These are phyloP conservation scores for Epichloe sp. DNA, from an alignment of 2,329 filamentous ascomycete genomes.

Conservation along the genomic window DNA sequence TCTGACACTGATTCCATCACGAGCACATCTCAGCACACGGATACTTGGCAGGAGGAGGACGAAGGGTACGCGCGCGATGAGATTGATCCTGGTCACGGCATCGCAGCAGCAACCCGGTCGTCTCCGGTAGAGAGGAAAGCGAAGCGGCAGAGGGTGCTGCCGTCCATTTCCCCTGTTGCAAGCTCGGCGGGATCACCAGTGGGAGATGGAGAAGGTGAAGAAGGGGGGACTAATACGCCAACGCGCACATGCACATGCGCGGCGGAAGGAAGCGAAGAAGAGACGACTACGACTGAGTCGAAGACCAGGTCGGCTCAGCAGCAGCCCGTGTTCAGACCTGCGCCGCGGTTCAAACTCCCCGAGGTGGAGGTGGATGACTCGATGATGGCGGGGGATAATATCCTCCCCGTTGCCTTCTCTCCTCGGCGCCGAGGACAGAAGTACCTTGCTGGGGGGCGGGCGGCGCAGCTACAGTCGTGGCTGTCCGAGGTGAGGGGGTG, in stretches of 20 bases:
- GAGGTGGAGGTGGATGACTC: conserved; percentile 13
- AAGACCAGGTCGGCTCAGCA: conserved; percentile 7
- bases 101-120: not conserved
- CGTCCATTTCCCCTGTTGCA: conserved; percentile 11
- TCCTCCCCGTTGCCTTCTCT: conserved; percentile 19
- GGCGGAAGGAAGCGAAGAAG: not conserved
- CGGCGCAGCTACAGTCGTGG: conserved; percentile 27
- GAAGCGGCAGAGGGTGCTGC: conserved; percentile 7
- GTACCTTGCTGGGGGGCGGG: conserved; percentile 26
- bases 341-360: conserved; percentile 26
- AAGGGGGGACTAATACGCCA: no score
- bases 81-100: not conserved
- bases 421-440: conserved; percentile 22
- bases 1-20: not conserved
- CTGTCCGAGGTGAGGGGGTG: conserved; percentile 26
- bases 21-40: not conserved
- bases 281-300: not conserved
- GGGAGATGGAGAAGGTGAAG: not conserved
- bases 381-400: conserved; percentile 8
- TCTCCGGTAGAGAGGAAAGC: conserved; percentile 7
- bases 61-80: not conserved
- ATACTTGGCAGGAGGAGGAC: not conserved
- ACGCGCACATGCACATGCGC: not conserved
- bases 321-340: conserved; percentile 25
- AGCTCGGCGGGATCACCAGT: conserved; percentile 6